Evolutionary conservation across 768 basidiomycete genomes (phyloP).

Genomic region (Auricularia cornea): DNA sequence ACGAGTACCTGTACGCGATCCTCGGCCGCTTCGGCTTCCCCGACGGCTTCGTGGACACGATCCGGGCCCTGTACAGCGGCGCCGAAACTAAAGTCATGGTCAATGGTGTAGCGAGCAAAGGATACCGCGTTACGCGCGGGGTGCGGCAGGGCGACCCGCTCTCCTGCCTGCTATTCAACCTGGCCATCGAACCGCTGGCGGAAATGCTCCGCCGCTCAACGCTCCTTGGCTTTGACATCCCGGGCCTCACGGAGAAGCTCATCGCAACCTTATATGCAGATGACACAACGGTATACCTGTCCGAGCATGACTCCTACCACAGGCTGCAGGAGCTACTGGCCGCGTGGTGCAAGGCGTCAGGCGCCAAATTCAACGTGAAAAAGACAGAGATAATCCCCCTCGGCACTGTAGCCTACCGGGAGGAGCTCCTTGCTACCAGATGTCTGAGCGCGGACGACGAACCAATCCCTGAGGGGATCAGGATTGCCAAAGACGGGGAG

Average conservation of each 20-base stretch:
- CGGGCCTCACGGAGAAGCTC: background rate
- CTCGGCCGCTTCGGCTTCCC: slow-evolving; percentile 8
- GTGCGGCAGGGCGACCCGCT: slow-evolving; percentile 17
- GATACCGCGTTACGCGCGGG: slow-evolving; percentile 10
- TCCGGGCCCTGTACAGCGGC: slow-evolving; percentile 12
- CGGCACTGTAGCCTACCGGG: slow-evolving; percentile 8
- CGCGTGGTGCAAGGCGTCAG: slow-evolving; percentile 17
- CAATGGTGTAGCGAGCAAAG: slow-evolving; percentile 2
- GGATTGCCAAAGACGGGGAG: slow-evolving; percentile 9
- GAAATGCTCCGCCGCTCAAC: background rate
- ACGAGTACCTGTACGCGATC: slow-evolving; percentile 12
- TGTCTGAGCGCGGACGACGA: background rate
- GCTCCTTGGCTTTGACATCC: background rate
- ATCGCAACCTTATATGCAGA: slow-evolving; percentile 8
- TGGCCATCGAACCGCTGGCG: slow-evolving; percentile 16
- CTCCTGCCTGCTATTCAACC: slow-evolving; percentile 15
- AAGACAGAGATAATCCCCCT: slow-evolving; percentile 19
- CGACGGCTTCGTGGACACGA: slow-evolving; percentile 9
- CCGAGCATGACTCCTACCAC: slow-evolving; percentile 10
- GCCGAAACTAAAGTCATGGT: slow-evolving; percentile 12
- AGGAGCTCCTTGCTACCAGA: background rate
- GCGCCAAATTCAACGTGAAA: slow-evolving; percentile 16
- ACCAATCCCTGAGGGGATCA: background rate
- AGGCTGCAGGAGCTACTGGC: slow-evolving; percentile 10
- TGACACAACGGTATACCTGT: slow-evolving; percentile 19